Evolutionary conservation across 169 alveolate genomes (phyloP), one percentile per base, ranked within the genome.

Genomic region (Besnoitia besnoiti): DNA sequence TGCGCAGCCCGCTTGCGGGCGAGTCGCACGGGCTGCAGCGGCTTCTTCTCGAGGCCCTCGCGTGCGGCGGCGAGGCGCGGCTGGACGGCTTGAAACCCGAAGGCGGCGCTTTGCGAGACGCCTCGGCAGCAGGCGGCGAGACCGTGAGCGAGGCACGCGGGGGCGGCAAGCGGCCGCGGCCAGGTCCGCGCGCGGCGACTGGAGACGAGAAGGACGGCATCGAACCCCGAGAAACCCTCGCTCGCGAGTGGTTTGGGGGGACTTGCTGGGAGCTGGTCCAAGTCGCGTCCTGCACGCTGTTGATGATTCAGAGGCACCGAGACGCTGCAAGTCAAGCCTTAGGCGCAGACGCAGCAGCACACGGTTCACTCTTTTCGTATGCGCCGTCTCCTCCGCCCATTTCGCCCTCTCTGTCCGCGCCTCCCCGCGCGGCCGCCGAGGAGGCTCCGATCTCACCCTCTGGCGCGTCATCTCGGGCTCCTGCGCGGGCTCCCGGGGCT

Each of bases 21-120:
- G 55, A 59, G 47, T 2, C 85, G 14, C 61, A n/a, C 35, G 91
- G 91, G 40, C 42, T 87, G 67, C 91, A 87, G 91, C 91, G 91
- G 19, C 91, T 87, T 46, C 44, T 87, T 10, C 44, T 87, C n/a
- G 91, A 61, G 44, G 73, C 73, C 46, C 73, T 82, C 27, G 51
- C 62, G 47, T 82, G 89, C 89, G 51, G 75, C 59, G 51, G 75
- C 35, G 89, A 46, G 33, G 85, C 0, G 24, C 49, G n/a, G 16
- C 85, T 49, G 55, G 55, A 49, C 55, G 55, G 55, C 24, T 49
- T 49, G n/a, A n/a, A n/a, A n/a, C 55, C 14, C 55, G 55, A 49
- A 49, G 55, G 55, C 55, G 14, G 14, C 55, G n/a, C n/a, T n/a
- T n/a, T n/a, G n/a, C n/a, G n/a, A n/a, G n/a, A n/a, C n/a, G n/a